Evolutionary conservation across 768 basidiomycete species (phyloP).

Genomic region (Boletus pseudo-olivaceus): DNA sequence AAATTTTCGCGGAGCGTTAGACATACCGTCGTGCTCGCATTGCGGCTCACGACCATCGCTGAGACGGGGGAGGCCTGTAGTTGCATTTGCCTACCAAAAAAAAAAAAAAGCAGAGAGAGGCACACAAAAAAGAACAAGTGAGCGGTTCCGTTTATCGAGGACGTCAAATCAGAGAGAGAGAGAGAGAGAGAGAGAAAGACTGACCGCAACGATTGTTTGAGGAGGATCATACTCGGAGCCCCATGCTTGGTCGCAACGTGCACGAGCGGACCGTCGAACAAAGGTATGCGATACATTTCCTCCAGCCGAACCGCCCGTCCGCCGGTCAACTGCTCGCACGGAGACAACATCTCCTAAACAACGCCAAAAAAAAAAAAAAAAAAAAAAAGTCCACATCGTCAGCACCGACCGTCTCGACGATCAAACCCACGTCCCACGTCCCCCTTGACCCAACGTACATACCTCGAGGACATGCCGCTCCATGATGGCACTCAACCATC

Average conservation of each 20-base stretch:
- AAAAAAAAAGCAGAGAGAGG: too few relatives aligned
- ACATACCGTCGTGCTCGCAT: constrained; percentile 56
- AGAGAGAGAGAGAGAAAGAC: too few relatives aligned
- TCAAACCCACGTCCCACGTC: background rate
- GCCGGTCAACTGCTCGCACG: constrained; percentile 48
- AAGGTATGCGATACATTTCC: constrained; percentile 44
- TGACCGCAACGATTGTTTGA: constrained; percentile 29
- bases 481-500: constrained; percentile 13
- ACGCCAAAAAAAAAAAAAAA: background rate
- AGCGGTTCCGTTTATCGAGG: background rate
- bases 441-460: constrained; percentile 7
- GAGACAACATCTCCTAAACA: constrained; percentile 47
- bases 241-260: constrained; percentile 36
- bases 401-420: background rate
- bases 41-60: constrained; percentile 54
- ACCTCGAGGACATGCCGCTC: constrained; percentile 20
- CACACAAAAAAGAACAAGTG: background rate
- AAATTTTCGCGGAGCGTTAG: constrained; percentile 31
- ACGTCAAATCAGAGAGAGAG: too few relatives aligned
- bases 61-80: constrained; percentile 14
- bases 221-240: constrained; percentile 34
- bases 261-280: constrained; percentile 41
- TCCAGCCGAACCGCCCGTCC: constrained; percentile 46
- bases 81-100: constrained; percentile 24
- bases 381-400: background rate